Evolutionary conservation across 257 asterid species (phyloP).

Genomic region (Solanum tarijense): DNA sequence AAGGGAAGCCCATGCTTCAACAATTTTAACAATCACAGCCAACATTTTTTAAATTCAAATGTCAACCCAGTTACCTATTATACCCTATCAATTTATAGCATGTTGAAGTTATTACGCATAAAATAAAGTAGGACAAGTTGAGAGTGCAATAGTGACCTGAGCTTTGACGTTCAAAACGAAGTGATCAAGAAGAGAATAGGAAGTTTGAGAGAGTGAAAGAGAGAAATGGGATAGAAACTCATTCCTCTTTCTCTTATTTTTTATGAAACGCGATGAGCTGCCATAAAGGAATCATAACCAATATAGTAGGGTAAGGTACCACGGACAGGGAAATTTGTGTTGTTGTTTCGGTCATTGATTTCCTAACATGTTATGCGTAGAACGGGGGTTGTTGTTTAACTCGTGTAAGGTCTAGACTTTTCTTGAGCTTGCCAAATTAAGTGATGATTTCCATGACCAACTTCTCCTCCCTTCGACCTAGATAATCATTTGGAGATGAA

Average conservation of each 20-base stretch:
- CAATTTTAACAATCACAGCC: background rate
- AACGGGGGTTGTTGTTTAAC: too few species aligned
- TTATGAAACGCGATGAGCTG: background rate
- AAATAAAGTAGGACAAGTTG: background rate
- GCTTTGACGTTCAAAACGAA: too few species aligned
- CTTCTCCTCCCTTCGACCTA: background rate
- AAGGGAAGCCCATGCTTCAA: background rate
- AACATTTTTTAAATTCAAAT: too few species aligned
- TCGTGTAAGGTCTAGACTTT: background rate
- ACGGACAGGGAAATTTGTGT: too few species aligned
- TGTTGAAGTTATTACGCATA: background rate
- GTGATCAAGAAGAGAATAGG: background rate
- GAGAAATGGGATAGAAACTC: background rate
- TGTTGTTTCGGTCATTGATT: too few species aligned
- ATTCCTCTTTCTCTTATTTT: background rate
- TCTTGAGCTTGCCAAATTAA: background rate
- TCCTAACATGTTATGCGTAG: too few species aligned
- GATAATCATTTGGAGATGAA: background rate
- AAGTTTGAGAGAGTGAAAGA: background rate
- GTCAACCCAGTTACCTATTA: background rate
- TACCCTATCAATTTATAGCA: background rate
- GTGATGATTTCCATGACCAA: background rate
- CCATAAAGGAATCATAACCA: background rate
- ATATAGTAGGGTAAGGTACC: background rate
- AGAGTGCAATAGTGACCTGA: background rate